Conservation (phyloP, 768 basidiomycete species). For the Macrolepiota fuliginosa region DNA sequence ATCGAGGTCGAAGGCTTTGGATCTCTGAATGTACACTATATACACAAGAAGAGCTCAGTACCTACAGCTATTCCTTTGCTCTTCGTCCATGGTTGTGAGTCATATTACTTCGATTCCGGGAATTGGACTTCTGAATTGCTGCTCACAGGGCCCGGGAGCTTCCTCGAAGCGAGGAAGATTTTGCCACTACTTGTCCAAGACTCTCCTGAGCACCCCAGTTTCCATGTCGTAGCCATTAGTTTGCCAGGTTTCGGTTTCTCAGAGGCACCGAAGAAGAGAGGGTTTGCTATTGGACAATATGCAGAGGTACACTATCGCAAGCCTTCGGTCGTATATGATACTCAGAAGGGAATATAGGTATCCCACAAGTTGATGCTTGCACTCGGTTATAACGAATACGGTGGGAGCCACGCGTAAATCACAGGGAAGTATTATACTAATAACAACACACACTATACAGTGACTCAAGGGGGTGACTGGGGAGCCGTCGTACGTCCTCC, state of each 20-base stretch:
- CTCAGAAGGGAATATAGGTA: conserved; percentile 25
- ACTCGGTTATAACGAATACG: conserved; percentile 47
- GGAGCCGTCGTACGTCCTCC: conserved; percentile 11
- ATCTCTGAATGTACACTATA: conserved; percentile 47
- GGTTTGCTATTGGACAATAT: conserved; percentile 44
- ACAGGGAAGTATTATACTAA: neutral
- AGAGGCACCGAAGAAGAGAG: conserved; percentile 46
- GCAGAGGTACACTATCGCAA: conserved; percentile 42
- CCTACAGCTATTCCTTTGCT: conserved; percentile 39
- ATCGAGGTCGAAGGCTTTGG: conserved; percentile 47
- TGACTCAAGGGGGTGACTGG: conserved; percentile 28
- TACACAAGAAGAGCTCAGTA: conserved; percentile 47
- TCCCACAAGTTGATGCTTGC: conserved; percentile 47
- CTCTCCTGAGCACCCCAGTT: conserved; percentile 45
- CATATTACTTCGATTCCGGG: neutral
- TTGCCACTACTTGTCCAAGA: conserved; percentile 48
- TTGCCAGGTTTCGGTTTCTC: conserved; percentile 67
- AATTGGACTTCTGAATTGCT: neutral
- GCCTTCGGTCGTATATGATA: neutral
- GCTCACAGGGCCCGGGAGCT: conserved; percentile 56
- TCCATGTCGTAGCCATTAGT: conserved; percentile 63
- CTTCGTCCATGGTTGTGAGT: conserved; percentile 51
- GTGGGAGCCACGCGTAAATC: conserved; percentile 18
- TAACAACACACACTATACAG: conserved; percentile 16
- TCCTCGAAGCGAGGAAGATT: conserved; percentile 56